phyloP scores from a whole-genome alignment of 108 stramenopile species.

The Conticribra weissflogii region DNA sequence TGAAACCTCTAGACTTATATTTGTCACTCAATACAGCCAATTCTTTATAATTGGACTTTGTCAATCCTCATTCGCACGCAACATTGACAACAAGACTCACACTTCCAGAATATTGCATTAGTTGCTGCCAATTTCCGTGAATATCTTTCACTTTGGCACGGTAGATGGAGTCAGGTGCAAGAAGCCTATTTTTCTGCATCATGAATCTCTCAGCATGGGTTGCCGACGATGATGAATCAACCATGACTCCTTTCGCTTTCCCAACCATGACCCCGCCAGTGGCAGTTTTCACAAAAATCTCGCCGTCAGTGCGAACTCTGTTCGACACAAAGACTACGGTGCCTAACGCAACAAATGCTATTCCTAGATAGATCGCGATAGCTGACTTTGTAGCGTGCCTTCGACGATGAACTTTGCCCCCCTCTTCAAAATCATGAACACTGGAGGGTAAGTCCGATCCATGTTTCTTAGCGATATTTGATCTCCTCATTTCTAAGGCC shows the following conservation, averaged over 20 bases:
- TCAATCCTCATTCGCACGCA: conserved; percentile 83
- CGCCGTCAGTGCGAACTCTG: neutral
- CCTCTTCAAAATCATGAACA: neutral
- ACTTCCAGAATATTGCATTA: conserved; percentile 60
- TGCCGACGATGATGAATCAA: neutral
- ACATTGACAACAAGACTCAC: conserved; percentile 79
- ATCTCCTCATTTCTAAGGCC: neutral
- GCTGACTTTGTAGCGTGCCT: neutral
- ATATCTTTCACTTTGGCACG: conserved; percentile 51
- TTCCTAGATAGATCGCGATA: neutral
- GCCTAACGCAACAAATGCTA: neutral
- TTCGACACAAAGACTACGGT: neutral
- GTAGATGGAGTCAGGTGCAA: conserved; percentile 78
- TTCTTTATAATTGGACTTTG: conserved; percentile 69
- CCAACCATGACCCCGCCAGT: neutral
- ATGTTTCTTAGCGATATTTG: neutral
- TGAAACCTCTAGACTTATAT: conserved; percentile 54
- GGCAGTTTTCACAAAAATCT: neutral
- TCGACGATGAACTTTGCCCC: neutral
- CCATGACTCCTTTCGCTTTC: neutral
- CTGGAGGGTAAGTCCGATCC: neutral
- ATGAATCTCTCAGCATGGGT: neutral
- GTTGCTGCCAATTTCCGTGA: conserved; percentile 50
- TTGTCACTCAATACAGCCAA: conserved; percentile 61
- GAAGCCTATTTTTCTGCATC: neutral